Conservation (phyloP, 2,329 filamentous ascomycete genomes). For the Aureobasidium zeae region DNA sequence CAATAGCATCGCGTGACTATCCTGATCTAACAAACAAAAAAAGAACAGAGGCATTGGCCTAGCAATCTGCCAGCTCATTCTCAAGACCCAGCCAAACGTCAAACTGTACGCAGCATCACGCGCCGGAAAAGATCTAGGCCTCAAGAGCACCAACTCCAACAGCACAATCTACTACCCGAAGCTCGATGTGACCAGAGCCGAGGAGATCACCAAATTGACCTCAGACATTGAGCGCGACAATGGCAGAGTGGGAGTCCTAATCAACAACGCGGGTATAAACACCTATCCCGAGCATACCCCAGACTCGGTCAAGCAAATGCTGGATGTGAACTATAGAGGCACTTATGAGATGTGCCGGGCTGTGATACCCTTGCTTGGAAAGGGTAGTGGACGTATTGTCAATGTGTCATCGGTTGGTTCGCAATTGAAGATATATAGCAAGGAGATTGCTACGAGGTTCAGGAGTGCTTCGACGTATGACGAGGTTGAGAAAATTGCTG, state of each 20-base stretch:
- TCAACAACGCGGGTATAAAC: slow-evolving; percentile 32
- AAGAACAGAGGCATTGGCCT: slow-evolving; percentile 31
- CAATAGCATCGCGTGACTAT: neutral
- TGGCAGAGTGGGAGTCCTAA: slow-evolving; percentile 26
- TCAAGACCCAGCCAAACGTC: slow-evolving; percentile 20
- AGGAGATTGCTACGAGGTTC: slow-evolving; percentile 22
- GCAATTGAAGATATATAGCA: slow-evolving; percentile 25
- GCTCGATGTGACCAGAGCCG: slow-evolving; percentile 25
- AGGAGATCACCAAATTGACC: slow-evolving; percentile 25
- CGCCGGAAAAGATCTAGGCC: slow-evolving; percentile 24
- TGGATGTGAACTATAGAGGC: slow-evolving; percentile 30
- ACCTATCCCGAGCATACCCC: slow-evolving; percentile 23
- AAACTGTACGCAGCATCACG: slow-evolving; percentile 29
- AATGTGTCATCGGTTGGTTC: slow-evolving; percentile 30
- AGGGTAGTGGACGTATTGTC: slow-evolving; percentile 29
- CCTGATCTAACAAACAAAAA: slow-evolving; percentile 9
- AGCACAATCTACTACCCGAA: slow-evolving; percentile 24
- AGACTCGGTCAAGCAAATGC: slow-evolving; percentile 25
- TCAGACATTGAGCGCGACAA: slow-evolving; percentile 20
- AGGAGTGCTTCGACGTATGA: slow-evolving; percentile 20
- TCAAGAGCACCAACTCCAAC: slow-evolving; percentile 19
- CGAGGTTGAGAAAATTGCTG: slow-evolving; percentile 25
- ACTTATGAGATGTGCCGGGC: slow-evolving; percentile 29
- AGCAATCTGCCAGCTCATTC: slow-evolving; percentile 28
- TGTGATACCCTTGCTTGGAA: slow-evolving; percentile 25